Conservation (phyloP, 2,329 filamentous ascomycete species). For the Xylaria arbuscula region DNA sequence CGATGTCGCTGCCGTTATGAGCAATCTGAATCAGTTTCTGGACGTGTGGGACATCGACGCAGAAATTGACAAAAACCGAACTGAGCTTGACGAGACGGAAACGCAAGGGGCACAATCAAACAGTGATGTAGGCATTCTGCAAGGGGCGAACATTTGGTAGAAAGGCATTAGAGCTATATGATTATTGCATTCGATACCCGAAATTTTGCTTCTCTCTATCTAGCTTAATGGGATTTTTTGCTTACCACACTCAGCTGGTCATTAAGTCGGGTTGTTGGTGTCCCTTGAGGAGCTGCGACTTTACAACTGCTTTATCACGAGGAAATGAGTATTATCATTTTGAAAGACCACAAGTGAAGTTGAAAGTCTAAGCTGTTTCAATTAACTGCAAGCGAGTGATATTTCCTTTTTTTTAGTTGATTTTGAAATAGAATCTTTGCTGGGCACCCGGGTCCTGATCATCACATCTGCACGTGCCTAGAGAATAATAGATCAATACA, state of each 20-base stretch:
- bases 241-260: background rate
- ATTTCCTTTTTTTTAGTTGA: no score
- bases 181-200: conserved; percentile 36
- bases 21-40: conserved; percentile 60
- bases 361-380: no score
- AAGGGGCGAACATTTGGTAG: conserved; percentile 33
- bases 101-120: conserved; percentile 4
- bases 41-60: conserved; percentile 55
- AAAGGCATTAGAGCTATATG: conserved; percentile 8
- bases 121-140: conserved; percentile 22
- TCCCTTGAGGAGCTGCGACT: no score
- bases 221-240: conserved; percentile 8
- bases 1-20: conserved; percentile 59
- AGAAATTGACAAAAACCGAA: conserved; percentile 49
- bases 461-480: no score
- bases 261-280: background rate
- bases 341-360: no score
- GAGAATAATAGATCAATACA: no score
- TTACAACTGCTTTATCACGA: no score
- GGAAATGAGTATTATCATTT: no score
- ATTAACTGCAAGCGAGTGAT: no score
- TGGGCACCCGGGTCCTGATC: no score
- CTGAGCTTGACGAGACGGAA: conserved; percentile 18
- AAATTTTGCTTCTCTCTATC: conserved; percentile 11
- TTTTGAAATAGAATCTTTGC: no score